Evolutionary conservation across 306 rosid genomes (phyloP), one percentile per base, ranked within the genome.

Genomic region (Dalbergia cultrata): DNA sequence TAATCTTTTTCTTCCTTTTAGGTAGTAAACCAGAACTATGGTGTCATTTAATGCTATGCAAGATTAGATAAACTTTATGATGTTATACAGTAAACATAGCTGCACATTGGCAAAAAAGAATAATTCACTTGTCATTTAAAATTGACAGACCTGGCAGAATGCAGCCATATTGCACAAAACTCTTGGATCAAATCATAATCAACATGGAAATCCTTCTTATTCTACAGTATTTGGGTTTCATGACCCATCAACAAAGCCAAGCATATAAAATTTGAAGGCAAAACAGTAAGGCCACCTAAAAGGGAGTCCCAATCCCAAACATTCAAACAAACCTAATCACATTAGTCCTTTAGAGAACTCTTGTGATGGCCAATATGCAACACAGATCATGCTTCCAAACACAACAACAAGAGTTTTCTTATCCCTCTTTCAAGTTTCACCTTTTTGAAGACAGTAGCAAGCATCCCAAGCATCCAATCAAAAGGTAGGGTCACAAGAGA

Each of bases 311-410:
- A 89, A 82, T 57, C 84, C 77, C 75, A 89, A 82, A 85, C 86
- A 86, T 87, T 90, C 76, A 88, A 82, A 78, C 93, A 86, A 88
- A 87, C 81, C 78, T 62, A 85, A 84, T 89, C 87, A 80, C 67
- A 74, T 34, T 84, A 78, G 81, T 74, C 88, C 83, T 85, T 76
- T 70, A 79, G 81, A 78, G 49, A 47, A 70, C 68, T 63, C 63
- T 60, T 76, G 66, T 82, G 83, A 90, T 61, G 88, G 80, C 86
- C 80, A 66, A 75, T 65, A 70, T 59, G 84, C 76, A 82, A 80
- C 86, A 83, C 12, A 61, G 80, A 79, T 13, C 58, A 61, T 52
- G 78, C 87, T 83, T 81, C 88, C 85, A 87, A 88, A 88, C 89
- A 86, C 86, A 78, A 72, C 73, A 85, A 82, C 89, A 85, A 26